Base-by-base conservation (phyloP, 169 alveolate genomes). In the Eimeria acervulina region DNA sequence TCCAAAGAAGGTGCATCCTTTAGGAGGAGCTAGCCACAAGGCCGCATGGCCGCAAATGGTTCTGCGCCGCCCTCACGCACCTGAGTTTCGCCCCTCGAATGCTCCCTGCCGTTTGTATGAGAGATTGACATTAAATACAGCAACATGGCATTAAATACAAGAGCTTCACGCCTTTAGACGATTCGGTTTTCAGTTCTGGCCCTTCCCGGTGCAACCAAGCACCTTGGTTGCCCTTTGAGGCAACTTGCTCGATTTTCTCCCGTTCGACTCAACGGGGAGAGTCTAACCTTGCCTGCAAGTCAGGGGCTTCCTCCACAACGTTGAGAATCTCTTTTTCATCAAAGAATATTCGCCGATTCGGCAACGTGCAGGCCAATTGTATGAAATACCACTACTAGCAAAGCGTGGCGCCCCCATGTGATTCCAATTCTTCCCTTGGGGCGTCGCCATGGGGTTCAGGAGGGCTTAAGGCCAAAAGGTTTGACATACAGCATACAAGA, bases 161-260 rank as follows among this genome's bases (percentile, higher is more conserved):
- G 83, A 28, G 31, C 17, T 6, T 4, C 15, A 12, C 28, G 31
- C 83, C 83, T 72, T 36, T 72, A 36, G 17, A 72, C 47, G 47
- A 72, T 72, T 72, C 83, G 83, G 47, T 72, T 72, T 72, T 72
- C 28, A 4, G 83, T 72, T 28, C 10, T 33, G 19, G 47, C 83
- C 83, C 28, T 36, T 17, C 52, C 51, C 83, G 51, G 52, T 36
- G 83, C 52, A 72, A 36, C 83, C 83, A n/a, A 68, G 15, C 51
- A 33, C 13, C 52, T 38, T 72, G 83, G 52, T 36, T 36, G n/a
- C 83, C 47, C 5, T 36, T 36, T 36, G 17, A 36, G 19, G 51
- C 52, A 36, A 51, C 51, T 36, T 13, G 51, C 83, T 36, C 2
- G 47, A 36, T 36, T 33, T 72, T 8, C 12, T 72, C 83, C 21